Base-by-base conservation (phyloP, 1,284 basidiomycete genomes). In the Golubevia sp. region DNA sequence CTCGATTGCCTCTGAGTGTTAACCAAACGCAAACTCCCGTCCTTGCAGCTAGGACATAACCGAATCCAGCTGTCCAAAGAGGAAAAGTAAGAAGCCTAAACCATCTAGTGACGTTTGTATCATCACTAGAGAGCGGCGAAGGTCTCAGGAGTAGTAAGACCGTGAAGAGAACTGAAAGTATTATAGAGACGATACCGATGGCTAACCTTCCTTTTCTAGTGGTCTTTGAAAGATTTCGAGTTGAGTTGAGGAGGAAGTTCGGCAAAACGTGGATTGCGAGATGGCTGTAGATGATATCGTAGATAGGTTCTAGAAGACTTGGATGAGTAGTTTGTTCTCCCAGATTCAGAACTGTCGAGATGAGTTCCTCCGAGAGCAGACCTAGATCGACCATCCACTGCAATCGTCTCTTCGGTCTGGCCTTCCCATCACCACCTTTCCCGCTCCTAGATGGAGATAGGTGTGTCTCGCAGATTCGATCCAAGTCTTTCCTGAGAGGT, bases 11-110 rank as follows among this genome's bases (percentile, higher is more conserved):
- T 2, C 74, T 58, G 18, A 76, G 58, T 5, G 66, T 76, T 18
- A 76, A 65, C 74, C 74, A 76, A 1, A 76, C 72, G 50, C 74
- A 76, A 11, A 76, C 68, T 8, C 74, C 74, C 0, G 74, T 76
- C 26, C 67, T 70, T 34, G 71, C 73, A 49, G 74, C 74, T 2
- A 76, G 58, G 15, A 67, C 61, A 59, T 71, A 76, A 44, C 74
- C 74, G 21, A 76, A 23, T n/a, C 71, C 72, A 1, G 70, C 70
- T 49, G 61, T 62, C 74, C 74, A 76, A 38, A 76, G 56, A 27
- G 74, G 74, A 15, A 63, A 62, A 2, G 67, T 68, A 3, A 70
- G 24, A 2, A 76, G 48, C 13, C 71, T 67, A 63, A 66, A 74
- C 74, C 71, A 74, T 38, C 74, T 59, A 11, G 50, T 23, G 3